Conservation (phyloP, 192 early-diverging fungal species). For the Coemansia sp. region DNA sequence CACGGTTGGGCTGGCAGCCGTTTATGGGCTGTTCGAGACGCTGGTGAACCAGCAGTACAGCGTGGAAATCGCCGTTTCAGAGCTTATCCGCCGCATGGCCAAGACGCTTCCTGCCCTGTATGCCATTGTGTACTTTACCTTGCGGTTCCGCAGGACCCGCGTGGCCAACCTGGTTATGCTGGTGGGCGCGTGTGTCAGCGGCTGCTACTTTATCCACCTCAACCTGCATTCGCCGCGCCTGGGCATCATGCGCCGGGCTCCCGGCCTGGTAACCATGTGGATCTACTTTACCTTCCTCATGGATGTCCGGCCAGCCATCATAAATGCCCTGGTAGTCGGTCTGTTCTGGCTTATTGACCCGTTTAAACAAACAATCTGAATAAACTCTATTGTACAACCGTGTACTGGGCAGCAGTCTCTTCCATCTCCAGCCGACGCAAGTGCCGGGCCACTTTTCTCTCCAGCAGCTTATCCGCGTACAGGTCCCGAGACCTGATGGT, state of each 20-base stretch:
- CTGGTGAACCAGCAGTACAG: conserved; percentile 54
- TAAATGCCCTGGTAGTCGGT: conserved; percentile 25
- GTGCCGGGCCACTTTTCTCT: conserved; percentile 51
- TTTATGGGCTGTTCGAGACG: conserved; percentile 47
- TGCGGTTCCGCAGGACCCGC: conserved; percentile 52
- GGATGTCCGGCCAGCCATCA: conserved; percentile 40
- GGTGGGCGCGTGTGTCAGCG: conserved; percentile 49
- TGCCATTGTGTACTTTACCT: conserved; percentile 61
- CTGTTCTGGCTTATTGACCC: conserved; percentile 42
- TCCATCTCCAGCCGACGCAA: conserved; percentile 35
- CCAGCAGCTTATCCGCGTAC: conserved; percentile 47
- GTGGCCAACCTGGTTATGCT: conserved; percentile 56
- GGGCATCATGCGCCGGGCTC: conserved; percentile 69
- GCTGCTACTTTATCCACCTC: conserved; percentile 65
- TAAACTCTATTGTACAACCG: conserved; percentile 25
- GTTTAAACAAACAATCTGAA: conserved; percentile 21
- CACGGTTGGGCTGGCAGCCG: conserved; percentile 25
- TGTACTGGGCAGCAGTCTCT: conserved; percentile 34
- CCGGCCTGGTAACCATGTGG: conserved; percentile 69
- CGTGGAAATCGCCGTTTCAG: conserved; percentile 27
- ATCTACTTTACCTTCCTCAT: conserved; percentile 55
- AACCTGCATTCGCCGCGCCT: conserved; percentile 63
- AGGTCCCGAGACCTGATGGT: conserved; percentile 27
- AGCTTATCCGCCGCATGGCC: conserved; percentile 31
- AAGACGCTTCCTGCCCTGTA: conserved; percentile 50